Evolutionary conservation across 495 filamentous ascomycete species (phyloP), one percentile per base, ranked within the genome.

Genomic region (Lasiosphaeria miniovina): DNA sequence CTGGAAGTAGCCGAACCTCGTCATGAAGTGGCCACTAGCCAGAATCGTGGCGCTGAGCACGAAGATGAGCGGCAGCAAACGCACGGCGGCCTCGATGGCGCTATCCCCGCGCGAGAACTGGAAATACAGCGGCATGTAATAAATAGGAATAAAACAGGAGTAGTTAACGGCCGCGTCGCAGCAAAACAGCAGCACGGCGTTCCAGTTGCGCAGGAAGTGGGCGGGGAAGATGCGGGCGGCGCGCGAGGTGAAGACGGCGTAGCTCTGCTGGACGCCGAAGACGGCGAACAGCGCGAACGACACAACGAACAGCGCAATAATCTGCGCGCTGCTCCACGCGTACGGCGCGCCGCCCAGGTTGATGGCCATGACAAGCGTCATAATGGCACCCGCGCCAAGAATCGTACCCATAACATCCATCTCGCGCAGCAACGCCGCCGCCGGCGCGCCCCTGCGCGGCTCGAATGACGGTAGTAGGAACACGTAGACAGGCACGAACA

Each of bases 101-200:
- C 64, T 65, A 59, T 86, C 82, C 14, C 68, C 73, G 5, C 68
- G 69, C 3, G 75, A 75, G 66, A 88, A 88, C 59, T 84, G 82
- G 67, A 86, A 88, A 71, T 78, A 84, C 35, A 86, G 60, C 0
- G 84, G 86, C 36, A 81, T 75, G 61, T 76, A 77, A 54, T 77
- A 82, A 57, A 78, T 67, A 11, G 71, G 58, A 49, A 81, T 60
- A 65, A 77, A 77, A 36, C 71, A 48, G 1, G 68, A 57, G 4
- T 75, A 69, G 43, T 59, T 68, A 24, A 59, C 73, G 3, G 75
- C 72, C 0, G 76, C 63, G 2, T 68, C 74, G 36, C 68, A 49
- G 15, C 63, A 40, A 61, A 77, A 83, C 4, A 85, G 67, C 17
- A 86, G 62, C 3, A 83, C 36, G 41, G 75, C 64, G 0, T 71